Conservation (phyloP, 2,329 filamentous ascomycete genomes). For the Phialophora tarda region DNA sequence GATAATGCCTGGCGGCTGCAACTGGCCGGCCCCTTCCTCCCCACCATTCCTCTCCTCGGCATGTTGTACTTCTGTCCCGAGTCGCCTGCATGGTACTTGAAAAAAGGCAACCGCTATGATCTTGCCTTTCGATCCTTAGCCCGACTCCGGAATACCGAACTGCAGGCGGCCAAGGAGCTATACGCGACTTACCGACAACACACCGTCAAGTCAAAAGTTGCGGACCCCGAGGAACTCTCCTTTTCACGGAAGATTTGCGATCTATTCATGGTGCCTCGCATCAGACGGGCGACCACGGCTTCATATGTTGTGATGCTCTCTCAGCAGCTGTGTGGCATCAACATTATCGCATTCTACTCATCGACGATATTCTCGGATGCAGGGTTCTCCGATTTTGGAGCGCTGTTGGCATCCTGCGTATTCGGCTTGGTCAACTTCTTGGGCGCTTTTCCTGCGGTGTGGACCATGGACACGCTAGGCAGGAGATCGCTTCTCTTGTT, state of each 20-base stretch:
- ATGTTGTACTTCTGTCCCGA: conserved; percentile 68
- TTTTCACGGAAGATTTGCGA: conserved; percentile 43
- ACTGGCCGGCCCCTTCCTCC: conserved; percentile 68
- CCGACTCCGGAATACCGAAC: conserved; percentile 61
- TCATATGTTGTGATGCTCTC: conserved; percentile 44
- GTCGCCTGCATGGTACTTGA: conserved; percentile 70
- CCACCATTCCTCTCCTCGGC: conserved; percentile 65
- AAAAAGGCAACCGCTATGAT: conserved; percentile 61
- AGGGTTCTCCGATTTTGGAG: conserved; percentile 52
- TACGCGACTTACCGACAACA: conserved; percentile 59
- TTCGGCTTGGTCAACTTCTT: conserved; percentile 70
- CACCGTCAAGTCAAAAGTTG: conserved; percentile 48
- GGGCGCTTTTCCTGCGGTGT: conserved; percentile 66
- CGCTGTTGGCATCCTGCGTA: conserved; percentile 62
- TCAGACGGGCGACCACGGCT: conserved; percentile 42
- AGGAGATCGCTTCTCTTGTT: conserved; percentile 61
- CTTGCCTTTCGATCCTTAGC: conserved; percentile 66
- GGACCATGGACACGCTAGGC: conserved; percentile 66
- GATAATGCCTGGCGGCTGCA: conserved; percentile 67
- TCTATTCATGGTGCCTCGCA: conserved; percentile 44
- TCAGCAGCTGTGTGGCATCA: conserved; percentile 55
- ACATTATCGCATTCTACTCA: conserved; percentile 75
- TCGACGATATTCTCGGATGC: conserved; percentile 63
- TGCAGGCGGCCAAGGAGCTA: conserved; percentile 63
- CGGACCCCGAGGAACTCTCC: conserved; percentile 2